phyloP scores from a whole-genome alignment of 257 asterid species.

The Haberlea rhodopensis region DNA sequence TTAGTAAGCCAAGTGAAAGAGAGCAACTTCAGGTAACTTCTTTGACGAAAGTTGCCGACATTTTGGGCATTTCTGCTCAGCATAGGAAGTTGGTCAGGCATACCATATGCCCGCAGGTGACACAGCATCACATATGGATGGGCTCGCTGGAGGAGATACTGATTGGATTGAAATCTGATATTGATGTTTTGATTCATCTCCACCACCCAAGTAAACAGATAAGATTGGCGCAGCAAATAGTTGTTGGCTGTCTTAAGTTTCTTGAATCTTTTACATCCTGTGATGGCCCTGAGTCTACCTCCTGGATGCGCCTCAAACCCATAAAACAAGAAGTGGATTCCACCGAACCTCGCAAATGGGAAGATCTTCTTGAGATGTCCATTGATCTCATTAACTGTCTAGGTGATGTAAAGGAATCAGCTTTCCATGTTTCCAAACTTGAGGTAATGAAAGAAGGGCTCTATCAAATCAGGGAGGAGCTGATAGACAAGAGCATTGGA shows the following conservation, averaged over 20 bases:
- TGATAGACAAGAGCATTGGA: constrained; percentile 70
- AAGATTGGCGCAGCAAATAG: constrained; percentile 59
- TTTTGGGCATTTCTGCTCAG: constrained; percentile 66
- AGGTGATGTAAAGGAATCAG: constrained; percentile 38
- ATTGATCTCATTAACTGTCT: constrained; percentile 58
- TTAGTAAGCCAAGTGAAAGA: constrained; percentile 46
- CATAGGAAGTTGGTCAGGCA: constrained; percentile 72
- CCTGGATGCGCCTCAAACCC: constrained; percentile 90
- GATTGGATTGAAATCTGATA: constrained; percentile 54
- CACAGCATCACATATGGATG: constrained; percentile 66
- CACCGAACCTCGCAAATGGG: constrained; percentile 54
- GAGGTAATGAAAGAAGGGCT: constrained; percentile 85
- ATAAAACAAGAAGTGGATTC: constrained; percentile 32
- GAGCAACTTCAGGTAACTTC: constrained; percentile 48
- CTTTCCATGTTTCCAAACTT: constrained; percentile 51
- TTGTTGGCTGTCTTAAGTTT: constrained; percentile 47
- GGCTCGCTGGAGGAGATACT: constrained; percentile 57
- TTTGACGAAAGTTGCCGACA: constrained; percentile 53
- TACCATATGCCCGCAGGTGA: constrained; percentile 69
- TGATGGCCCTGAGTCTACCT: constrained; percentile 66
- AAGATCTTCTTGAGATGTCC: constrained; percentile 66
- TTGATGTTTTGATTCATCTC: constrained; percentile 32
- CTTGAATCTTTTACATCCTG: constrained; percentile 49
- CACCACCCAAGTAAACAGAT: constrained; percentile 39
- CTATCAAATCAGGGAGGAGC: constrained; percentile 64